Percentiles rank a stretch among this genome's conserved stretches.
Evolutionary conservation across 2,329 filamentous ascomycete genomes (phyloP).

Genomic region (Zasmidium angulare): DNA sequence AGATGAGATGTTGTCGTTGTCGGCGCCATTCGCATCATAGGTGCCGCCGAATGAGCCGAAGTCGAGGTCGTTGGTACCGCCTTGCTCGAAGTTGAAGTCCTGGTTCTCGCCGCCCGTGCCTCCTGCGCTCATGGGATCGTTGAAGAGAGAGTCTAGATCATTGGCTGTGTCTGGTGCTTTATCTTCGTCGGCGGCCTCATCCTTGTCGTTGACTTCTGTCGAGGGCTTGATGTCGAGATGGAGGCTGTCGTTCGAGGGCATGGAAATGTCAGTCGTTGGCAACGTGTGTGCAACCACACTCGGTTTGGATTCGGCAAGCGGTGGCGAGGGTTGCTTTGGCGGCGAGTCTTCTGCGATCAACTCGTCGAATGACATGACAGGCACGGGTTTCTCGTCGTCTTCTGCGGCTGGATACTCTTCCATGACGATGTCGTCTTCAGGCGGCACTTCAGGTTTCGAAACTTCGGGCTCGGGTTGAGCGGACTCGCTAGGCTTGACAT

Average conservation of each 20-base stretch:
- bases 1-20: slow-evolving; percentile 36
- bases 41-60: slow-evolving; percentile 32
- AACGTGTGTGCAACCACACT: background rate
- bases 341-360: background rate
- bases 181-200: slow-evolving; percentile 20
- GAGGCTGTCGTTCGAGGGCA: background rate
- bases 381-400: slow-evolving; percentile 3
- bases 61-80: slow-evolving; percentile 31
- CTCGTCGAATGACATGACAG: background rate
- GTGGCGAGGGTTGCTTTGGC: background rate
- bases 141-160: slow-evolving; percentile 39
- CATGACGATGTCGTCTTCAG: slow-evolving; percentile 11
- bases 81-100: slow-evolving; percentile 23
- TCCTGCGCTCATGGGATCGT: slow-evolving; percentile 24
- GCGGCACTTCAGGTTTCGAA: background rate
- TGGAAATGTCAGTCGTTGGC: background rate
- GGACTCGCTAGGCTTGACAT: background rate
- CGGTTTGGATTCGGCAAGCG: background rate
- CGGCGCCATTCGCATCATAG: slow-evolving; percentile 24
- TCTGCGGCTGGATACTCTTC: slow-evolving; percentile 8
- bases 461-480: slow-evolving; percentile 2
- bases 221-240: slow-evolving; percentile 3
- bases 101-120: slow-evolving; percentile 8
- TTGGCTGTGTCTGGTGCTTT: slow-evolving; percentile 29
- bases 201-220: background rate